Evolutionary conservation across 1,284 basidiomycete species (phyloP).

Genomic region (Sanghuangporus sanghuang): DNA sequence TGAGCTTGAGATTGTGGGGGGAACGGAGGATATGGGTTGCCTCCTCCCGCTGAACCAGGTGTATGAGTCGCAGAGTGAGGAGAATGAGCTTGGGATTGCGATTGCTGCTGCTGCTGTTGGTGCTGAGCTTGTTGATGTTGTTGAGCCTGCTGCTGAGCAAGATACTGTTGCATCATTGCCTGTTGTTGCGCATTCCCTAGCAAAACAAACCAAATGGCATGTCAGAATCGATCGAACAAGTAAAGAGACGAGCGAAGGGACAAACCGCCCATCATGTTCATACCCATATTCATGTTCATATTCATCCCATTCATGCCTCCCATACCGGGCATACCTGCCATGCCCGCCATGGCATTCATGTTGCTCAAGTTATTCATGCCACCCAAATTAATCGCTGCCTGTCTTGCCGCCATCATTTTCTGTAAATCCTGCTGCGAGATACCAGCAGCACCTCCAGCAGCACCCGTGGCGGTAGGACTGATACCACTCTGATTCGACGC

Average conservation of each 20-base stretch:
- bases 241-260: neutral
- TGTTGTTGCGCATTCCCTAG: neutral
- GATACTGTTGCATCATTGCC: neutral
- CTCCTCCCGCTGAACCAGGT: neutral
- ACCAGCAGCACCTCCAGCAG: neutral
- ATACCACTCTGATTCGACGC: neutral
- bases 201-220: neutral
- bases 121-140: constrained; percentile 20
- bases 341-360: constrained; percentile 8
- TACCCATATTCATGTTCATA: constrained; percentile 18
- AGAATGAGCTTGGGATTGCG: constrained; percentile 18
- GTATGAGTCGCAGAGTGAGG: neutral
- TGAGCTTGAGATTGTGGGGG: neutral
- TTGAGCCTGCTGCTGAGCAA: neutral
- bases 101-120: constrained; percentile 22
- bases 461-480: neutral
- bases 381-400: constrained; percentile 7
- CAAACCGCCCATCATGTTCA: constrained; percentile 14
- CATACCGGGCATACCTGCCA: constrained; percentile 9
- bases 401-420: constrained; percentile 17
- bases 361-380: constrained; percentile 2
- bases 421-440: constrained; percentile 18
- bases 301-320: constrained; percentile 16
- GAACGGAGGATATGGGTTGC: constrained; percentile 6
- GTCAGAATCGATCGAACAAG: constrained; percentile 13